These are phyloP conservation scores for Ceratocystis destructans DNA, from an alignment of 2,329 filamentous ascomycete species.

Conservation along the genomic window DNA sequence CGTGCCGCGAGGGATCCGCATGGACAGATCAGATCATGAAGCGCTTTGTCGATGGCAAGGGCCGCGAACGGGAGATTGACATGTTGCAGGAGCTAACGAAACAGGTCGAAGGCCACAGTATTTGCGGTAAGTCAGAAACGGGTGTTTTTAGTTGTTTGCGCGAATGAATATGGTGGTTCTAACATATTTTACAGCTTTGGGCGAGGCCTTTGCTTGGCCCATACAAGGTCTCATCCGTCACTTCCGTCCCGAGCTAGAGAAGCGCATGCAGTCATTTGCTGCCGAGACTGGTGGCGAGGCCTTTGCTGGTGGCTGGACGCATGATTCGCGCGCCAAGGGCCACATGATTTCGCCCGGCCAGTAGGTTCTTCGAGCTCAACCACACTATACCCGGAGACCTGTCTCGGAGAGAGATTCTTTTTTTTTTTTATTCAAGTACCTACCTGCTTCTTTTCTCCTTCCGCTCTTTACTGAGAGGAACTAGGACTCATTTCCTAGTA, in stretches of 20 bases:
- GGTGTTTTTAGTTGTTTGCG: not conserved
- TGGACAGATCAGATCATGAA: constrained; percentile 99
- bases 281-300: constrained; percentile 57
- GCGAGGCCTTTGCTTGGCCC: constrained; percentile 97
- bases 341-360: constrained; percentile 80
- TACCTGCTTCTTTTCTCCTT: not conserved
- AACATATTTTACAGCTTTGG: constrained; percentile 46
- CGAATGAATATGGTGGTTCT: not conserved
- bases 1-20: constrained; percentile 97
- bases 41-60: constrained; percentile 84
- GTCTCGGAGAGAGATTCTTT: not conserved
- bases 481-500: not conserved
- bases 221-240: constrained; percentile 96
- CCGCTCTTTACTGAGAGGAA: not conserved
- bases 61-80: constrained; percentile 84
- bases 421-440: not conserved
- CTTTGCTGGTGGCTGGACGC: constrained; percentile 77
- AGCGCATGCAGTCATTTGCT: constrained; percentile 70
- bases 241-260: constrained; percentile 92
- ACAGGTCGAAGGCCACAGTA: constrained; percentile 98
- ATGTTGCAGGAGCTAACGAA: constrained; percentile 99
- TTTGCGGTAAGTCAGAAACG: constrained; percentile 58
- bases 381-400: too few relatives aligned
- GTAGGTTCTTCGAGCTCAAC: constrained; percentile 35
- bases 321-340: constrained; percentile 60